phyloP scores from a whole-genome alignment of 139 green algal genomes.

The Closterium sp. region DNA sequence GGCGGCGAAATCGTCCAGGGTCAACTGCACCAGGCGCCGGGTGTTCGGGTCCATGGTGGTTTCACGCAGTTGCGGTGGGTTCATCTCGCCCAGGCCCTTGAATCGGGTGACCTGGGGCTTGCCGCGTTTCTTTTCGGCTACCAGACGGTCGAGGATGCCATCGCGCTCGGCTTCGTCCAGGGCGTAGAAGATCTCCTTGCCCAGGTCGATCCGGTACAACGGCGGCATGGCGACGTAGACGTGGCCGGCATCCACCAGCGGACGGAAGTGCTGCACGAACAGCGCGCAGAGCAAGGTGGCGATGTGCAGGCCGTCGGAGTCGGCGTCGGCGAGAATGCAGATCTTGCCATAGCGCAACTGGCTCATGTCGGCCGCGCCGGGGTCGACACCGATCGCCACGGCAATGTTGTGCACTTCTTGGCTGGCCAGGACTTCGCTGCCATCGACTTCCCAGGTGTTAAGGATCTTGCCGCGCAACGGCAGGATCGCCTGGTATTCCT shows the following conservation, averaged over 20 bases:
- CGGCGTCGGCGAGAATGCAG: constrained; percentile 93
- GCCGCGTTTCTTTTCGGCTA: no score
- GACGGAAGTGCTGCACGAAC: constrained; percentile 78
- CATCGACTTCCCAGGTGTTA: constrained; percentile 75
- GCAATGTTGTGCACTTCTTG: constrained; percentile 65
- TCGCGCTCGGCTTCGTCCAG: no score
- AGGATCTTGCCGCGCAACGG: constrained; percentile 95
- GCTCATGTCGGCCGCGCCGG: constrained; percentile 23
- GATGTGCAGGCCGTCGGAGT: constrained; percentile 96
- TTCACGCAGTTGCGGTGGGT: no score
- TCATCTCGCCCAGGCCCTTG: constrained; percentile 90
- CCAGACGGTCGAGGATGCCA: no score
- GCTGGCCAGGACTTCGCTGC: neutral
- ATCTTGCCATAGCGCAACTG: constrained; percentile 69
- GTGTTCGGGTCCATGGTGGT: no score
- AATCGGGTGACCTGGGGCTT: no score
- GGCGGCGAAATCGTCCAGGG: no score
- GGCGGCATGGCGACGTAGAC: constrained; percentile 90
- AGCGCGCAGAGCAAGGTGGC: constrained; percentile 93
- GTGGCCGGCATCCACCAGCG: constrained; percentile 60
- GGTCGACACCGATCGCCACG: constrained; percentile 81
- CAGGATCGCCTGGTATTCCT: constrained; percentile 81
- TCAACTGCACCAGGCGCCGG: no score
- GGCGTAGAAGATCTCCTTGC: constrained; percentile 45
- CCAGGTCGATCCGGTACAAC: constrained; percentile 74